These are phyloP conservation scores for Rhodotorula mucilaginosa DNA, from an alignment of 1,284 basidiomycete species.

Conservation along the genomic window DNA sequence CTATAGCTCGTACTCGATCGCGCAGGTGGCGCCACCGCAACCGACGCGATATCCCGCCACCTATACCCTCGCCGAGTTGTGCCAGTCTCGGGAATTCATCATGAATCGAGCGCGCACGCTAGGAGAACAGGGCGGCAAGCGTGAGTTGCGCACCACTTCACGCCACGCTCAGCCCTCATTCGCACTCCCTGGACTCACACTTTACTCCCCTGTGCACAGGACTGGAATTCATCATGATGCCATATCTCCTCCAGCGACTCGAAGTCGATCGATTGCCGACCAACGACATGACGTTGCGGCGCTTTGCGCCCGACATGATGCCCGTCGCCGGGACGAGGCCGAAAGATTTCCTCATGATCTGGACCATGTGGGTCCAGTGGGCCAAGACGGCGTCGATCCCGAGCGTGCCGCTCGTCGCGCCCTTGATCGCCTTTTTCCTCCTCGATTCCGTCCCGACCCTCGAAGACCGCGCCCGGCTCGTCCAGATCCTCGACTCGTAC, in stretches of 20 bases:
- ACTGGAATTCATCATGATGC: background rate
- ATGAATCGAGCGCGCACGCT: background rate
- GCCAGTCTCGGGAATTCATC: background rate
- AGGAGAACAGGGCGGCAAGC: background rate
- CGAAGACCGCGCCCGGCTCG: background rate
- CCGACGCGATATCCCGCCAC: background rate
- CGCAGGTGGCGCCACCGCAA: background rate
- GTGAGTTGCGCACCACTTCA: background rate
- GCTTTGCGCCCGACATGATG: background rate
- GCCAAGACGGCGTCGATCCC: background rate
- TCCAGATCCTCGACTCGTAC: conserved; percentile 19
- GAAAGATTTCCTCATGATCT: background rate
- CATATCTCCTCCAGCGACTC: background rate
- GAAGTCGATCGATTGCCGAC: background rate
- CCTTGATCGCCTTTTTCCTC: conserved; percentile 10
- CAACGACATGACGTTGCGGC: background rate
- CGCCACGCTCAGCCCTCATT: too few species aligned
- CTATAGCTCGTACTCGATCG: background rate
- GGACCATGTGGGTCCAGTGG: conserved; percentile 8
- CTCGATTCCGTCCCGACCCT: background rate
- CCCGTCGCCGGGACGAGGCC: background rate
- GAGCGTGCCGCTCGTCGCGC: conserved; percentile 20
- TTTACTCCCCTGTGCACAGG: background rate
- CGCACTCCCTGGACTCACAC: background rate
- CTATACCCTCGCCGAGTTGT: background rate